Percentiles rank a stretch among this genome's conserved stretches.
Conservation (phyloP, 352 stramenopile species). For the Phytophthora capsici region DNA sequence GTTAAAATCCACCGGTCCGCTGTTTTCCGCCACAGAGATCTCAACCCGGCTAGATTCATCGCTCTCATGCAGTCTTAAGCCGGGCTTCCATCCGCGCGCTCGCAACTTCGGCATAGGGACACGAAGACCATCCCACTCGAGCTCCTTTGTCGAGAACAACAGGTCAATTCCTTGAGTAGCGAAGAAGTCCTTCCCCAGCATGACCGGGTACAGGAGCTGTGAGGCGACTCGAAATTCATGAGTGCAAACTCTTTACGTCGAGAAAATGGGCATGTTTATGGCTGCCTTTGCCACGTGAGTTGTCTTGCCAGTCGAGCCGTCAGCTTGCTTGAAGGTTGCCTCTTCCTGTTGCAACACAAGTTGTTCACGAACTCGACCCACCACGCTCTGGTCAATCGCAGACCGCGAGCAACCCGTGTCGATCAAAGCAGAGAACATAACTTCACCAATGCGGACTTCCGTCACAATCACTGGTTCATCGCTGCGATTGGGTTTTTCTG, state of each 20-base stretch:
- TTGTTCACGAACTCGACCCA: background rate
- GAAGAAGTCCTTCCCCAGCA: conserved; percentile 14
- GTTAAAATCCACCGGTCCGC: background rate
- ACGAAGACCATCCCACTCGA: background rate
- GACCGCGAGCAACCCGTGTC: conserved; percentile 2
- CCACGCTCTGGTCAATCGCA: background rate
- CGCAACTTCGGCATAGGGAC: conserved; percentile 1
- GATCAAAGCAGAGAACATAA: background rate
- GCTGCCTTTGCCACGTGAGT: conserved; percentile 1
- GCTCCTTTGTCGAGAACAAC: conserved; percentile 1
- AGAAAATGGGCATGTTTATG: conserved; percentile 1
- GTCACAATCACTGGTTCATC: conserved; percentile 2
- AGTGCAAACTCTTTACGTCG: background rate
- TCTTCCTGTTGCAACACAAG: background rate
- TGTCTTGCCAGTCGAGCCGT: background rate
- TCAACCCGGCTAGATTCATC: background rate
- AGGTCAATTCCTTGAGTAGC: conserved; percentile 1
- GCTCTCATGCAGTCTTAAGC: background rate
- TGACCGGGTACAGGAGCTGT: conserved; percentile 3
- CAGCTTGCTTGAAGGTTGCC: background rate
- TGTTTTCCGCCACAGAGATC: conserved; percentile 1
- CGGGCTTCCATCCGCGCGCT: background rate
- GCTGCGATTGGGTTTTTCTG: no score
- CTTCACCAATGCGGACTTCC: background rate
- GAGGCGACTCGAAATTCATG: background rate